These are phyloP conservation scores for Blastobotrys aristatus DNA, from an alignment of 1,139 yeast genomes.

Conservation along the genomic window DNA sequence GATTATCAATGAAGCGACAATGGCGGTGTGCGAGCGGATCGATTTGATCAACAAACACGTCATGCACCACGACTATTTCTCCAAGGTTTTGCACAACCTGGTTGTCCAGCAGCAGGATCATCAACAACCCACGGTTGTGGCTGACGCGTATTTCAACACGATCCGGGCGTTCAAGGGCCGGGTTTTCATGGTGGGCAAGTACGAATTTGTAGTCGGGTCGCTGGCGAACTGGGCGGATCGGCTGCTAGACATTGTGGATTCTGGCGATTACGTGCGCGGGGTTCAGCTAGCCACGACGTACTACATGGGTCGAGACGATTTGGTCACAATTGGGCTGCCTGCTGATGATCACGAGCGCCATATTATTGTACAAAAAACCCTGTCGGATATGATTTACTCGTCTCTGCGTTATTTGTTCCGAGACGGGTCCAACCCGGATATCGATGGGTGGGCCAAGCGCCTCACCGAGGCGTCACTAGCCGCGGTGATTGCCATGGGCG, in stretches of 20 bases:
- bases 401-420: slow-evolving; percentile 43
- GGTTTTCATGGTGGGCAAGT: slow-evolving; percentile 46
- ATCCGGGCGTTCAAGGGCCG: slow-evolving; percentile 42
- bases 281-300: slow-evolving; percentile 50
- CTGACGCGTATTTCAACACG: slow-evolving; percentile 37
- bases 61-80: slow-evolving; percentile 39
- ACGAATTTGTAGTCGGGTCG: slow-evolving; percentile 51
- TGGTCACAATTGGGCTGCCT: slow-evolving; percentile 50
- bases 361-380: slow-evolving; percentile 47
- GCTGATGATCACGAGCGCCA: slow-evolving; percentile 42
- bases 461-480: slow-evolving; percentile 39
- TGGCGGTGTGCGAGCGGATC: slow-evolving; percentile 37
- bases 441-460: slow-evolving; percentile 12
- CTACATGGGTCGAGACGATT: slow-evolving; percentile 48
- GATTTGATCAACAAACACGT: slow-evolving; percentile 46
- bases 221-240: slow-evolving; percentile 73
- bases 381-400: slow-evolving; percentile 52
- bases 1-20: slow-evolving; percentile 38
- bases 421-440: slow-evolving; percentile 19
- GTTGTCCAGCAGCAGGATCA: slow-evolving; percentile 13
- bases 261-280: slow-evolving; percentile 51
- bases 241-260: slow-evolving; percentile 44
- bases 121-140: slow-evolving; percentile 26
- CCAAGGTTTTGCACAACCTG: slow-evolving; percentile 26
- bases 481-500: slow-evolving; percentile 39